Evolutionary conservation across 2,329 filamentous ascomycete genomes (phyloP), one percentile per base, ranked within the genome.

Genomic region (Pyricularia sp.): DNA sequence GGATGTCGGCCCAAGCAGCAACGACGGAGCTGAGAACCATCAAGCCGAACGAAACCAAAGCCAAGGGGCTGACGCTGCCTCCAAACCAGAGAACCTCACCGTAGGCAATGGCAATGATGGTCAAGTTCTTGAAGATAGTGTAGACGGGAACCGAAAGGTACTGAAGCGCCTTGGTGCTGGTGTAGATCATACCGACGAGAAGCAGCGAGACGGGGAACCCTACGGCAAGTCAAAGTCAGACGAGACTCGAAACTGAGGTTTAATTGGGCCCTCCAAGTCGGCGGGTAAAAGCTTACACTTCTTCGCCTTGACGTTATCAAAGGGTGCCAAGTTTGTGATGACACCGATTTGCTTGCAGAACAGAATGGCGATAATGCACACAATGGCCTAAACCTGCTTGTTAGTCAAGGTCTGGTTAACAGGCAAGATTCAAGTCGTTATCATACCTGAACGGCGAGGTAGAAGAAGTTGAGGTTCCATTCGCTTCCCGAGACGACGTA

Each of bases 51-150:
- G 94, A 97, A 76, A 97, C 90, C 33, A 99, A 87, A 2, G 93
- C 90, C 79, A 97, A 88, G 65, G 90, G 87, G 20, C 92, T 94
- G 70, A 99, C 94, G 66, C 89, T 93, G 76, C 94, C 94, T 71
- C 95, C 95, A 74, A 99, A 99, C 94, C 94, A 98, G 68, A 99
- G 86, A 33, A 99, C 94, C 81, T 99, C 95, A 74, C 95, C 95
- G 74, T 99, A 99, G 69, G 95, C 95, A 76, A 98, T 99, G 72
- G 98, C 89, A 76, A 99, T 98, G 79, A 97, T 99, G 71, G 95
- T 98, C 83, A 99, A 81, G 83, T 99, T 99, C 87, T 99, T 99
- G 87, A 99, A 99, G 79, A 99, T 99, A 69, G 95, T 99, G 82
- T 99, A 99, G 30, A 99, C 95, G 28, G 95, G 95, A 69, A 99